Evolutionary conservation across 1,139 yeast species (phyloP), one percentile per base, ranked within the genome.

Genomic region (Suhomyces chickasaworum): DNA sequence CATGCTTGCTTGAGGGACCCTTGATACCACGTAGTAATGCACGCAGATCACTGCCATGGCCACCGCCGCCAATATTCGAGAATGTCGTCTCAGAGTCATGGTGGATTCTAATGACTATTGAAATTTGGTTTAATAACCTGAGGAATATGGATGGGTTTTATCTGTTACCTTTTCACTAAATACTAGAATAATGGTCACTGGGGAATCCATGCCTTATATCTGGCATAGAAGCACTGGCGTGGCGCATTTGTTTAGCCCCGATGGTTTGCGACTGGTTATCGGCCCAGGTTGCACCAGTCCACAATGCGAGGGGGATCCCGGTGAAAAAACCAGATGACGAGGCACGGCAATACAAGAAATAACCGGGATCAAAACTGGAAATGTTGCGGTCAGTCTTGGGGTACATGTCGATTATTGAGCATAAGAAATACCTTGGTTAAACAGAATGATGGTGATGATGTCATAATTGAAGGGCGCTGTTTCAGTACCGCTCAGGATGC

Each of bases 1-100:
- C 15, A 69, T 51, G 23, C 44, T 42, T 16, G 38, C 42, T 48
- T 69, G 72, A 39, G 61, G 54, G 12, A 66, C 52, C 6, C 17
- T 18, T n/a, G 39, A 13, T 10, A 25, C 17, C 13, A 23, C n/a
- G 21, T 38, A 34, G 30, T 43, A 39, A 21, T 38, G 42, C 15
- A 33, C n/a, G 20, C 35, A 34, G 9, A 20, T 13, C 7, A 32
- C 32, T 9, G 23, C 23, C 20, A 22, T 23, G 17, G 37, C 37
- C n/a, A 35, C 25, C 27, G 7, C 37, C n/a, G 12, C 18, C 37
- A 35, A 35, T 16, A 35, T 4, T 10, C 37, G 37, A n/a, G 37
- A 15, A 29, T 35, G 37, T 16, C 25, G 21, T 35, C 37, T 35
- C 13, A 35, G 18, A 10, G 18, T 35, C 37, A 35, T 35, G 37